Evolutionary conservation across 2,329 filamentous ascomycete genomes (phyloP), one percentile per base, ranked within the genome.

Genomic region (Exophiala viscosa): DNA sequence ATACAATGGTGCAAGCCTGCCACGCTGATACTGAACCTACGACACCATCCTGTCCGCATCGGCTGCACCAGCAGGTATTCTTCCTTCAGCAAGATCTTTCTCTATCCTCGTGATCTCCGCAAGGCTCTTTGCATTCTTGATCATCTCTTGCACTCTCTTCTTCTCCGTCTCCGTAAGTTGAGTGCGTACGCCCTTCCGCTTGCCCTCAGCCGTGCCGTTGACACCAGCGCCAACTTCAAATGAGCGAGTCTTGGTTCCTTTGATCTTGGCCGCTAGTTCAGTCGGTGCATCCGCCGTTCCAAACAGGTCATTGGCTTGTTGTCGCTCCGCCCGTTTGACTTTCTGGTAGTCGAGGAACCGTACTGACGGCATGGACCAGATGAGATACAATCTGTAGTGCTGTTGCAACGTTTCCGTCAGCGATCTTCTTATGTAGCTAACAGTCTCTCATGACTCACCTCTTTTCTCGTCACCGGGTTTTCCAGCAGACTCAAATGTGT

Each of bases 281-380:
- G 90, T 90, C 1, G 92, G 93, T 67, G 87, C 83, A 46, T 87
- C 82, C 1, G 71, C 70, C 2, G 87, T 89, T 46, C 95, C 95
- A 65, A 97, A 97, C 2, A 99, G 77, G 70, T 92, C 86, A 14
- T 73, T 77, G 0, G 90, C 90, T 62, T 84, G 81, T 59, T 82
- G 74, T 40, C 91, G 83, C 77, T 99, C 93, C 0, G 80, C 84
- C 71, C 90, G 95, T 45, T n/a, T n/a, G n/a, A 99, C 90, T 72
- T 95, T 96, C 63, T 84, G 80, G 69, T 90, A 96, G 72, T 99
- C 93, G 44, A 99, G 79, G 71, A 96, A 97, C 40, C 92, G 85
- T 39, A 99, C 84, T 3, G 79, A 80, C 1, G 90, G 90, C 67
- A 87, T 89, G 58, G 86, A 83, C 87, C 88, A 96, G 55, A 99